A percentile compares a stretch with the other conserved stretches of the same genome.
These are phyloP conservation scores for Neopestalotiopsis clavispora DNA, from an alignment of 2,329 filamentous ascomycete species.

Conservation along the genomic window DNA sequence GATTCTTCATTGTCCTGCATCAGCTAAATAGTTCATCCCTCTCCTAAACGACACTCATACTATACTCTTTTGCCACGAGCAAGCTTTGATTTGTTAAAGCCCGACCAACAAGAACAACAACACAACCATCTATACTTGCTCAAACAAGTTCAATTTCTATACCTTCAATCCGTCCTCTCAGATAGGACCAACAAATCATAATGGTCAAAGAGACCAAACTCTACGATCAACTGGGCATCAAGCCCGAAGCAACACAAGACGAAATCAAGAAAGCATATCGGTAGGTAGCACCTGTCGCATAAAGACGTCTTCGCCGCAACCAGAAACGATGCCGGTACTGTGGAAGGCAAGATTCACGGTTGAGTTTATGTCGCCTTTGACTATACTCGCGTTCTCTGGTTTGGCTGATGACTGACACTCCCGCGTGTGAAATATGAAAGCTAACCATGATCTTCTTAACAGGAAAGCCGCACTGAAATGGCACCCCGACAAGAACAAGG, in stretches of 20 bases:
- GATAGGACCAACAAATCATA: conserved; percentile 34
- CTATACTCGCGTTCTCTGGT: not conserved
- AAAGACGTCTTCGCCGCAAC: not conserved
- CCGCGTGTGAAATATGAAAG: not conserved
- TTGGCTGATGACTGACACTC: not conserved
- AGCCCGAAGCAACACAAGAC: conserved; percentile 82
- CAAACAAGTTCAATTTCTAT: not conserved
- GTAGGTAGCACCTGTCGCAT: conserved; percentile 51
- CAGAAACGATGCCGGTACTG: not conserved
- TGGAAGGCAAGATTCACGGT: conserved; percentile 3
- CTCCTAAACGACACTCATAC: not conserved
- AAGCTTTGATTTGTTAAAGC: not conserved
- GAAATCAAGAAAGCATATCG: conserved; percentile 97
- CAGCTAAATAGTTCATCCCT: not conserved
- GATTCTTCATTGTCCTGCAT: not conserved
- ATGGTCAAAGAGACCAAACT: conserved; percentile 98
- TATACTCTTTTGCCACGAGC: not conserved
- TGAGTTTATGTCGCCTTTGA: not conserved
- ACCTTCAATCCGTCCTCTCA: not conserved
- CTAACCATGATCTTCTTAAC: conserved; percentile 40
- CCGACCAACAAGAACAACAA: not conserved
- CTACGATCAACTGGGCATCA: conserved; percentile 84
- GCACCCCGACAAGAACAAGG: conserved; percentile 98
- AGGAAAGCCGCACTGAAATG: conserved; percentile 89
- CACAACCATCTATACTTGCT: not conserved